Conservation (phyloP, 768 basidiomycete genomes). For the Hericium alpestre region DNA sequence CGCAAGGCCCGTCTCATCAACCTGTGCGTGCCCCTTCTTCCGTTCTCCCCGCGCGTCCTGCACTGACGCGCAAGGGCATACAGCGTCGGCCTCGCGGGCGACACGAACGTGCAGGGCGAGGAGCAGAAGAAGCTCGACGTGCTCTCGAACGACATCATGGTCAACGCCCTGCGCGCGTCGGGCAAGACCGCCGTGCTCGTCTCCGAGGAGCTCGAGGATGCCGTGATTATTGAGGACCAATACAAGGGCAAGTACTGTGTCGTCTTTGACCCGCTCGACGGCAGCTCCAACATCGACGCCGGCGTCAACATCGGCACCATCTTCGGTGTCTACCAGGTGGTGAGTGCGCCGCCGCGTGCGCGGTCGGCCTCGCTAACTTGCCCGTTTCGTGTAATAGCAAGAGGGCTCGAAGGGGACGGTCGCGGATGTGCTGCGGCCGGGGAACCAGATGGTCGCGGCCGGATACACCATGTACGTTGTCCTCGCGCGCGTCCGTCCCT, state of each 20-base stretch:
- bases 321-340: constrained; percentile 91
- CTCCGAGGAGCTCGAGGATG: constrained; percentile 90
- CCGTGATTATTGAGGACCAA: constrained; percentile 77
- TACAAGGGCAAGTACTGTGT: constrained; percentile 89
- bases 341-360: constrained; percentile 31
- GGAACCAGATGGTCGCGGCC: constrained; percentile 94
- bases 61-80: background rate
- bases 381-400: constrained; percentile 28
- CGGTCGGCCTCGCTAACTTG: background rate
- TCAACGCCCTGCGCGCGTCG: constrained; percentile 91
- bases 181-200: constrained; percentile 95
- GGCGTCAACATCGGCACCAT: constrained; percentile 98
- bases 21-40: constrained; percentile 46
- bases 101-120: constrained; percentile 94
- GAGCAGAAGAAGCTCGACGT: constrained; percentile 99
- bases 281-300: constrained; percentile 94
- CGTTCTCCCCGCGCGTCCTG: background rate
- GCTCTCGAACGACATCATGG: constrained; percentile 98
- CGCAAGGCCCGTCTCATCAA: constrained; percentile 95
- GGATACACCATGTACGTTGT: constrained; percentile 80
- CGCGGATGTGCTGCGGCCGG: constrained; percentile 85
- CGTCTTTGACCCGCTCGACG: constrained; percentile 96
- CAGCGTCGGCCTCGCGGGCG: constrained; percentile 94
- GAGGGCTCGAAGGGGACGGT: constrained; percentile 71
- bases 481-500: background rate